Base-by-base conservation (phyloP, 768 basidiomycete genomes). In the Lactifluus subvellereus region DNA sequence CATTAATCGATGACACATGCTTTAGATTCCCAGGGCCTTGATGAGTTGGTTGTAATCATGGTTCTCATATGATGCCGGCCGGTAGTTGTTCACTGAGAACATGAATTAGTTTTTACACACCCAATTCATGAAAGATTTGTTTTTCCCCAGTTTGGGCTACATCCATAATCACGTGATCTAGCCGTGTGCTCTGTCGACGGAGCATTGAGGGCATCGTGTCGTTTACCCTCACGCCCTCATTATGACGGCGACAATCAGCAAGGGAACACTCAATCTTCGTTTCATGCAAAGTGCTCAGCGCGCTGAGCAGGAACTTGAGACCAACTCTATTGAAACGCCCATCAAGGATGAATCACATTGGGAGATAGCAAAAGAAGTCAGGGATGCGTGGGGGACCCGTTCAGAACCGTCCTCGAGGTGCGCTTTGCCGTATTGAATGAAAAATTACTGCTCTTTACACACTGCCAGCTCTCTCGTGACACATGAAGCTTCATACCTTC, bases 401-500 rank as follows among this genome's bases (percentile, higher is more conserved):
- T 62, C 67, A n/a, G 50, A 27, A 8, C 47, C 59, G 3, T 35
- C 37, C 43, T 47, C 62, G 20, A 59, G 63, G 66, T 65, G 40
- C 47, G 57, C 38, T 57, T 16, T 11, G n/a, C 27, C 3, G 9
- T 11, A n/a, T 55, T 7, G 53, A 54, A 40, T 22, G 37, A 18
- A 27, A 6, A 32, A 51, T 42, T 42, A 4, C 22, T 40, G 11
- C 22, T 27, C 57, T 51, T 54, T 40, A 65, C 20, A 32, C 57
- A 14, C 18, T 9, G 4, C n/a, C 40, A 64, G 63, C 20, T 55
- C 48, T n/a, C 48, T 55, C 37, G 59, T 67, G 35, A 57, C 43
- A 18, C 66, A 67, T 53, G 66, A 67, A 51, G 40, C 64, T 7
- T 67, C 66, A 33, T 67, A 67, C 45, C 64, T 67, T 47, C 66